Percentiles rank a stretch among this genome's conserved stretches.
phyloP scores from a whole-genome alignment of 192 early-diverging fungal genomes.

The Coemansia sp. region DNA sequence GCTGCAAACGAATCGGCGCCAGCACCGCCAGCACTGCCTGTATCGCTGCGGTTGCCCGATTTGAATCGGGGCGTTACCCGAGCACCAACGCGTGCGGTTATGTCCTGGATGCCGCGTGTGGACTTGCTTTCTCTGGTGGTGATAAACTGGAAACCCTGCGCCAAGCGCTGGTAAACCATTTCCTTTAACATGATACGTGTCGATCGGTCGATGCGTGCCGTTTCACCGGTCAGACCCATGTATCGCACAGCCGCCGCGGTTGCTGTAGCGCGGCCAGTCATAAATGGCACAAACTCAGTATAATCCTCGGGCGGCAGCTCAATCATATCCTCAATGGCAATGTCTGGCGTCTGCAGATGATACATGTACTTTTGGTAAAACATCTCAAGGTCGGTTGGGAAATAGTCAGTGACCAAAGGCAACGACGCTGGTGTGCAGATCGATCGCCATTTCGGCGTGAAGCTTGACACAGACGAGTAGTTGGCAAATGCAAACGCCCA shows the following conservation, averaged over 20 bases:
- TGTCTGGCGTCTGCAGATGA: slow-evolving; percentile 38
- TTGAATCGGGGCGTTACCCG: slow-evolving; percentile 8
- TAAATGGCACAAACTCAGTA: slow-evolving; percentile 41
- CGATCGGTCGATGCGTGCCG: slow-evolving; percentile 24
- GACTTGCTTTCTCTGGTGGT: slow-evolving; percentile 28
- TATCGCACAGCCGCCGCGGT: slow-evolving; percentile 2
- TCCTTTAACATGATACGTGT: slow-evolving; percentile 72
- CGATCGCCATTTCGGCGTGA: slow-evolving; percentile 82
- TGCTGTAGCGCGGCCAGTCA: slow-evolving; percentile 12
- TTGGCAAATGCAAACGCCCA: slow-evolving; percentile 91
- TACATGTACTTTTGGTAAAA: slow-evolving; percentile 73
- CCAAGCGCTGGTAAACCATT: slow-evolving; percentile 84
- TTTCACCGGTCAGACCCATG: background rate
- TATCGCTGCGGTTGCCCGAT: slow-evolving; percentile 9
- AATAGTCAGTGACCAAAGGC: slow-evolving; percentile 89
- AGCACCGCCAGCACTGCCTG: slow-evolving; percentile 2
- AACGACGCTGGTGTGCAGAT: slow-evolving; percentile 90
- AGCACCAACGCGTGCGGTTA: background rate
- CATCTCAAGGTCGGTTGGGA: slow-evolving; percentile 62
- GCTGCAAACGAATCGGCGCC: slow-evolving; percentile 7
- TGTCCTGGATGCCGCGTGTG: slow-evolving; percentile 1
- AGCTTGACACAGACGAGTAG: slow-evolving; percentile 57
- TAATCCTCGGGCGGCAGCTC: slow-evolving; percentile 23
- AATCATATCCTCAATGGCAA: slow-evolving; percentile 14
- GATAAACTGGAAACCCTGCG: slow-evolving; percentile 92